Evolutionary conservation across 2,329 filamentous ascomycete genomes (phyloP).

Genomic region (Apiospora koreana): DNA sequence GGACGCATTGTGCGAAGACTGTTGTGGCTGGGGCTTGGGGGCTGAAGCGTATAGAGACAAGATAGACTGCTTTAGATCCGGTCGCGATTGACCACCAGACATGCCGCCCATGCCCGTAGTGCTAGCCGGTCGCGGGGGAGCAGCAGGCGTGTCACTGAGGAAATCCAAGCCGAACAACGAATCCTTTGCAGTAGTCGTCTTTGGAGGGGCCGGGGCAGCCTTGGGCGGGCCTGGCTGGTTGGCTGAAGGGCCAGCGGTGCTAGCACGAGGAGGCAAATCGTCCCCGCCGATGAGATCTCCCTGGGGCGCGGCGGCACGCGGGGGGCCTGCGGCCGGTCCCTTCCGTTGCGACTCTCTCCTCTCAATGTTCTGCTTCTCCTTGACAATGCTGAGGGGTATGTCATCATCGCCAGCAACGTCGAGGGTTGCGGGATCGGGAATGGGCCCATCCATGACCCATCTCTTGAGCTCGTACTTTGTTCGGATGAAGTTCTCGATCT

Average conservation of each 20-base stretch:
- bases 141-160: conserved; percentile 70
- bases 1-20: conserved; percentile 47
- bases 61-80: conserved; percentile 96
- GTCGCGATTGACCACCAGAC: conserved; percentile 70
- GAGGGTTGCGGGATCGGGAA: conserved; percentile 87
- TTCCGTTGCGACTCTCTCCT: conserved; percentile 62
- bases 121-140: conserved; percentile 80
- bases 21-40: conserved; percentile 70
- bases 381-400: conserved; percentile 62
- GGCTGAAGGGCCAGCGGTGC: conserved; percentile 68
- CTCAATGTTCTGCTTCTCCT: conserved; percentile 66
- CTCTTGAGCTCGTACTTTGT: conserved; percentile 99
- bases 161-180: conserved; percentile 93
- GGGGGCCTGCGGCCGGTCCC: conserved; percentile 46
- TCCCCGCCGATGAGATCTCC: conserved; percentile 85
- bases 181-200: conserved; percentile 75
- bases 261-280: conserved; percentile 68
- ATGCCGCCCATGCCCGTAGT: conserved; percentile 66
- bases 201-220: conserved; percentile 66
- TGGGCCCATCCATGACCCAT: conserved; percentile 98
- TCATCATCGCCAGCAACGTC: conserved; percentile 87
- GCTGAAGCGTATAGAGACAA: conserved; percentile 88
- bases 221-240: conserved; percentile 57
- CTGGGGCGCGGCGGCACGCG: conserved; percentile 44
- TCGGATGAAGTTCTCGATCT: conserved; percentile 99